Evolutionary conservation across 2,329 filamentous ascomycete species (phyloP).

Genomic region (Trichocomaceae sp.): DNA sequence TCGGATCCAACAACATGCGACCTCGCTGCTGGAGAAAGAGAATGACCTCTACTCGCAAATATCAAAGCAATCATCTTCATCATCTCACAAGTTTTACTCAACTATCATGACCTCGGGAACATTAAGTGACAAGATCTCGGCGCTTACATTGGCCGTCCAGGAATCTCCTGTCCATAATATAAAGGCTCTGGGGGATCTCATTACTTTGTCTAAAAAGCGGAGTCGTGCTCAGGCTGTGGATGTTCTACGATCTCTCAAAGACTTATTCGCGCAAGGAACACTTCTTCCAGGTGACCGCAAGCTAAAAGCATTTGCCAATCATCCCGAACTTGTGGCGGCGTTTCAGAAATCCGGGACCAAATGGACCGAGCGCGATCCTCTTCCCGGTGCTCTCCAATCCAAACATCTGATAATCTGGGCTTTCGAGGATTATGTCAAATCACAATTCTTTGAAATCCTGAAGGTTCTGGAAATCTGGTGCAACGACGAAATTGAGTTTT

Average conservation of each 20-base stretch:
- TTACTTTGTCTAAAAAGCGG: conserved; percentile 81
- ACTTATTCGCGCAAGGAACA: conserved; percentile 84
- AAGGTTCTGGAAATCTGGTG: conserved; percentile 90
- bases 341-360: conserved; percentile 56
- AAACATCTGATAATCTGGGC: conserved; percentile 79
- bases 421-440: conserved; percentile 93
- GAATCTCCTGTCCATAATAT: conserved; percentile 92
- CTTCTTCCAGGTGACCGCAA: conserved; percentile 77
- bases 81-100: conserved; percentile 90
- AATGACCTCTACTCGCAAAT: conserved; percentile 65
- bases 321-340: conserved; percentile 67
- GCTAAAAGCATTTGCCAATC: conserved; percentile 68
- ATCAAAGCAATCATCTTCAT: conserved; percentile 67
- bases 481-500: conserved; percentile 91
- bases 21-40: conserved; percentile 69
- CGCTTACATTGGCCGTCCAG: conserved; percentile 86
- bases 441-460: conserved; percentile 85
- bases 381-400: conserved; percentile 69
- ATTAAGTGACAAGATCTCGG: conserved; percentile 92
- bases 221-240: conserved; percentile 88
- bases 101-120: conserved; percentile 97
- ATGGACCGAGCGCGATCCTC: conserved; percentile 63
- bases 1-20: conserved; percentile 60
- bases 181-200: conserved; percentile 77
- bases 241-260: conserved; percentile 86